Evolutionary conservation across 2,329 filamentous ascomycete genomes (phyloP).

Genomic region (Neonectria neomacrospora): DNA sequence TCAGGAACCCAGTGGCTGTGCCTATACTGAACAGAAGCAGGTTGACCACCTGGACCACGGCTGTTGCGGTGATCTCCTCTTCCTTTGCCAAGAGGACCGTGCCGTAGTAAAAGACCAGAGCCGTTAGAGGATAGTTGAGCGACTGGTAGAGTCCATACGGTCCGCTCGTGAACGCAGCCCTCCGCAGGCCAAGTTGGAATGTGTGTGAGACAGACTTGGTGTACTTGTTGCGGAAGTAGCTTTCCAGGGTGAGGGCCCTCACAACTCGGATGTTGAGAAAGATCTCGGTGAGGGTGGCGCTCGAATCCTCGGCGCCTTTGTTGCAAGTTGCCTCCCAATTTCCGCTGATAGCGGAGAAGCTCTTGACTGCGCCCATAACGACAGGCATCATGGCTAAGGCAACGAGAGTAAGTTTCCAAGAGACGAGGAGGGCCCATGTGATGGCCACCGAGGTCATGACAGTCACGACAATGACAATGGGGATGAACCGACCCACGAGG

Average conservation of each 20-base stretch:
- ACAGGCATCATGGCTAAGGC: slow-evolving; percentile 75
- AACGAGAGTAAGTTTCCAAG: slow-evolving; percentile 85
- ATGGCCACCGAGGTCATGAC: slow-evolving; percentile 77
- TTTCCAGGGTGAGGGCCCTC: slow-evolving; percentile 77
- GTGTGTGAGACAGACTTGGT: slow-evolving; percentile 60
- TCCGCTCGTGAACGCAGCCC: slow-evolving; percentile 74
- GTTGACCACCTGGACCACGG: slow-evolving; percentile 80
- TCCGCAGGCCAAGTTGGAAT: slow-evolving; percentile 70
- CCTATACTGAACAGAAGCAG: slow-evolving; percentile 86
- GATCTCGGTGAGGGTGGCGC: slow-evolving; percentile 73
- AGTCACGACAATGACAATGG: slow-evolving; percentile 72
- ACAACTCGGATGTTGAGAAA: slow-evolving; percentile 85
- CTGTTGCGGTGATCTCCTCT: slow-evolving; percentile 59
- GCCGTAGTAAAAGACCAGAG: slow-evolving; percentile 87
- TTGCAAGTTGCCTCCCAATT: slow-evolving; percentile 79
- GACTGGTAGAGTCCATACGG: slow-evolving; percentile 84
- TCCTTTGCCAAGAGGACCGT: slow-evolving; percentile 68
- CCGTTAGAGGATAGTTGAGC: slow-evolving; percentile 76
- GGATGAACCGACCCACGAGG: slow-evolving; percentile 80
- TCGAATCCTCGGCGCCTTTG: slow-evolving; percentile 67
- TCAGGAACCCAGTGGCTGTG: slow-evolving; percentile 75
- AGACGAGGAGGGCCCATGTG: slow-evolving; percentile 77
- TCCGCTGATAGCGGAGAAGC: slow-evolving; percentile 72
- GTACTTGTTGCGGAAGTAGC: slow-evolving; percentile 75
- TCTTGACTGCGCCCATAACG: slow-evolving; percentile 72